Evolutionary conservation across 352 stramenopile genomes (phyloP).

Genomic region (Globisporangium cederbergense): DNA sequence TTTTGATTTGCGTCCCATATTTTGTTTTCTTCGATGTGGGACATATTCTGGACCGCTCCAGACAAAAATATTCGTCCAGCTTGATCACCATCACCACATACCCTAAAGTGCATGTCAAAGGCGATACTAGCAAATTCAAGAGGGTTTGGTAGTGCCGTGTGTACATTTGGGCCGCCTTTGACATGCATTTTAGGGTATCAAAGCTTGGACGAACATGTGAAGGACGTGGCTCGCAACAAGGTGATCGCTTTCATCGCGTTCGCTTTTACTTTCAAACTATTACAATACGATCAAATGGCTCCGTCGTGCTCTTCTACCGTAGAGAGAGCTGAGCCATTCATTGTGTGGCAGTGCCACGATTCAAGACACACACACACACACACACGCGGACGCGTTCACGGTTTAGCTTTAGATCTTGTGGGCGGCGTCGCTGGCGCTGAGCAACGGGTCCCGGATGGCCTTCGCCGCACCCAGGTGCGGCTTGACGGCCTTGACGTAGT

Average conservation of each 20-base stretch:
- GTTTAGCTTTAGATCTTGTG: conserved; percentile 16
- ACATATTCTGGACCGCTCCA: neutral
- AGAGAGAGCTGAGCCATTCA: neutral
- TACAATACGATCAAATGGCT: neutral
- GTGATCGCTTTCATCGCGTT: neutral
- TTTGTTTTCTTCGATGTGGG: neutral
- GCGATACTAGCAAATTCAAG: no score
- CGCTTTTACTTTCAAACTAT: neutral
- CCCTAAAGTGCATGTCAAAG: no score
- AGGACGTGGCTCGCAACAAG: no score
- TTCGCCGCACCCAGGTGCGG: conserved; percentile 28
- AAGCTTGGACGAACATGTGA: no score
- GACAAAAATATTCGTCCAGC: neutral
- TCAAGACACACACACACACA: neutral
- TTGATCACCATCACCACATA: neutral
- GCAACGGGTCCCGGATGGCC: conserved; percentile 36
- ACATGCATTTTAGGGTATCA: no score
- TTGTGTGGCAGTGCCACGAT: neutral
- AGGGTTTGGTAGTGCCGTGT: no score
- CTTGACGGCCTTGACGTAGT: conserved; percentile 42
- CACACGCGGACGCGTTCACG: neutral
- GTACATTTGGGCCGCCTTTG: no score
- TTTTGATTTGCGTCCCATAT: neutral
- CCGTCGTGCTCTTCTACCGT: neutral
- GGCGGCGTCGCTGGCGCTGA: conserved; percentile 27